These are phyloP conservation scores for Raddia distichophylla DNA, from an alignment of 176 grass and related monocot species.

Conservation along the genomic window DNA sequence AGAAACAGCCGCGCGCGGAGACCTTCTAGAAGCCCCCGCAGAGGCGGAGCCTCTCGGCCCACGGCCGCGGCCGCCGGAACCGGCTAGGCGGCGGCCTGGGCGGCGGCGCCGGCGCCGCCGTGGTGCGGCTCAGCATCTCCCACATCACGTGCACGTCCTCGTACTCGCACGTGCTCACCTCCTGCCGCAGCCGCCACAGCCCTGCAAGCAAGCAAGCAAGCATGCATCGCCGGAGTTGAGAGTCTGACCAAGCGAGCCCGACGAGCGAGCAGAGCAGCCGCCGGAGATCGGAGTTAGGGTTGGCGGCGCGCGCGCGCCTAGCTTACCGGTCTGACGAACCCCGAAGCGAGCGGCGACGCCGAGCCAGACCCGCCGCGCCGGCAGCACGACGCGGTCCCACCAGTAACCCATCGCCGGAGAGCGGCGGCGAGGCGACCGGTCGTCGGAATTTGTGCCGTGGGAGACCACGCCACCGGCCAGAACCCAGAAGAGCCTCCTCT, in stretches of 20 bases:
- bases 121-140: constrained; percentile 87
- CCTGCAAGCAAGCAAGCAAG: constrained; percentile 45
- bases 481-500: background rate
- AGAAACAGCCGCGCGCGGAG: background rate
- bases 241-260: background rate
- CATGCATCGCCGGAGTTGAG: constrained; percentile 5
- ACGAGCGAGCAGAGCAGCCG: background rate
- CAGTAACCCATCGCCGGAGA: constrained; percentile 44
- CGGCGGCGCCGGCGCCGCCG: constrained; percentile 23
- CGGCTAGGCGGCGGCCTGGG: constrained; percentile 31
- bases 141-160: constrained; percentile 99
- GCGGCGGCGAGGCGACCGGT: background rate
- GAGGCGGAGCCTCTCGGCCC: constrained; percentile 44
- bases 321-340: constrained; percentile 78
- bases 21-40: constrained; percentile 67
- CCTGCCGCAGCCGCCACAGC: constrained; percentile 81
- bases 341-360: constrained; percentile 84
- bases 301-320: no score
- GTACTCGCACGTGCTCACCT: constrained; percentile 99
- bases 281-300: background rate
- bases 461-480: background rate
- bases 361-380: constrained; percentile 70
- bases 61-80: constrained; percentile 50
- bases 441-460: background rate
- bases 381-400: constrained; percentile 84